Evolutionary conservation across 176 grass and related monocot species (phyloP).

Genomic region (Miscanthus lutarioriparius): DNA sequence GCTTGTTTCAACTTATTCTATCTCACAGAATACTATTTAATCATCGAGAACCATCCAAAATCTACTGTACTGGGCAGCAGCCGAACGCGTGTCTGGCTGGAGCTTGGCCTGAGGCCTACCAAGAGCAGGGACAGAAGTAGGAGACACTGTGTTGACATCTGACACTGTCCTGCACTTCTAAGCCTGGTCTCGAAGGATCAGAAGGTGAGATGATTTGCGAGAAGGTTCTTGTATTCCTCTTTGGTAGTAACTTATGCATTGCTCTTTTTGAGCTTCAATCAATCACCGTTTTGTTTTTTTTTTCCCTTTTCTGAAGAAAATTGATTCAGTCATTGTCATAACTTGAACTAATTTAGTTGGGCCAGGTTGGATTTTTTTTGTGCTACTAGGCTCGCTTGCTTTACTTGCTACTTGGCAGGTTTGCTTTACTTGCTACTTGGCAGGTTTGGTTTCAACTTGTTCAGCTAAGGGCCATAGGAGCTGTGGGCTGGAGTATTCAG

Average conservation of each 20-base stretch:
- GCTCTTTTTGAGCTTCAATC: not conserved
- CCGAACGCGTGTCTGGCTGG: no score
- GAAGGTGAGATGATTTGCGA: not conserved
- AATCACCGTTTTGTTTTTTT: not conserved
- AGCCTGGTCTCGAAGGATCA: not conserved
- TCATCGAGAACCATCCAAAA: no score
- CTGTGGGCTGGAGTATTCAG: not conserved
- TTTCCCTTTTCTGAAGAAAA: not conserved
- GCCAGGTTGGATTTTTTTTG: not conserved
- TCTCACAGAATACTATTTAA: no score
- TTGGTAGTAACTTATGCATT: conserved; percentile 5
- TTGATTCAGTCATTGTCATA: conserved; percentile 14
- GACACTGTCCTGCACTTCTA: not conserved
- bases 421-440: no score
- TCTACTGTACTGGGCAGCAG: no score
- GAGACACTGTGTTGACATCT: conserved; percentile 22
- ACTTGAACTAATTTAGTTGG: not conserved
- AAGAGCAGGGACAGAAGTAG: conserved; percentile 57
- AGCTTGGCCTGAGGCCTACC: conserved; percentile 35
- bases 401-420: not conserved
- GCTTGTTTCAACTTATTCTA: no score
- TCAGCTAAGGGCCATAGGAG: not conserved
- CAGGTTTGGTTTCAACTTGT: conserved; percentile 15
- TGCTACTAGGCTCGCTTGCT: not conserved
- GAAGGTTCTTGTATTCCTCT: not conserved